A percentile compares a stretch with the other conserved stretches of the same genome.
phyloP scores from a whole-genome alignment of 345 rosid genomes.

The Linum trigynum region DNA sequence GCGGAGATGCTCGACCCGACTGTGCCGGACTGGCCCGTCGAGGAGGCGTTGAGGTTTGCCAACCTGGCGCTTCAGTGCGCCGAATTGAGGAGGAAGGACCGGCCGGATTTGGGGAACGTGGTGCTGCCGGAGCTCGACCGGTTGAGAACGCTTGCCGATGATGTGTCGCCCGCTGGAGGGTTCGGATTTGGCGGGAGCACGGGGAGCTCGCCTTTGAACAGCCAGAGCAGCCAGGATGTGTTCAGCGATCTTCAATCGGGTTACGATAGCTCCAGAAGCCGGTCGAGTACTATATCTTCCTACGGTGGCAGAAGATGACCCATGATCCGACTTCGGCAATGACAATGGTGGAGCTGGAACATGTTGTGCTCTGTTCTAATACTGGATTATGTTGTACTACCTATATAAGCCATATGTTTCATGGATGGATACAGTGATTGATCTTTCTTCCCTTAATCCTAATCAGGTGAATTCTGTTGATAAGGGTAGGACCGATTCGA shows the following conservation, averaged over 20 bases:
- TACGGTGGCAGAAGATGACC: not conserved
- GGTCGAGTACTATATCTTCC: not conserved
- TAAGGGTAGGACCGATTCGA: no score
- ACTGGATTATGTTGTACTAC: no score
- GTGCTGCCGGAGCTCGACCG: not conserved
- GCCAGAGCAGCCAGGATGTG: not conserved
- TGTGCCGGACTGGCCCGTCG: not conserved
- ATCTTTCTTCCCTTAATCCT: no score
- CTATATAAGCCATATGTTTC: no score
- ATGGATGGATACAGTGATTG: no score
- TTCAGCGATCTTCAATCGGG: conserved; percentile 1
- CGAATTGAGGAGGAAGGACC: not conserved
- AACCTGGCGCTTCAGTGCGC: conserved; percentile 2
- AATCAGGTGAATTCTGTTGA: no score
- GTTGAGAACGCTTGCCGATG: not conserved
- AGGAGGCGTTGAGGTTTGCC: not conserved
- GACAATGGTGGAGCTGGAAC: no score
- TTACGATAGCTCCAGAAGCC: not conserved
- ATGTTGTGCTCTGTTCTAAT: no score
- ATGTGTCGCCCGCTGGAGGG: not conserved
- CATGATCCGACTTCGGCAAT: no score
- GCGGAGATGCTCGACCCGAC: not conserved
- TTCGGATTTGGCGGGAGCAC: not conserved
- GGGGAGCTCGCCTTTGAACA: not conserved
- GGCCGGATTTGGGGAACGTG: conserved; percentile 1